Percentiles rank a stretch among this genome's conserved stretches.
Evolutionary conservation across 768 basidiomycete species (phyloP).

Genomic region (Kwoniella sp.): DNA sequence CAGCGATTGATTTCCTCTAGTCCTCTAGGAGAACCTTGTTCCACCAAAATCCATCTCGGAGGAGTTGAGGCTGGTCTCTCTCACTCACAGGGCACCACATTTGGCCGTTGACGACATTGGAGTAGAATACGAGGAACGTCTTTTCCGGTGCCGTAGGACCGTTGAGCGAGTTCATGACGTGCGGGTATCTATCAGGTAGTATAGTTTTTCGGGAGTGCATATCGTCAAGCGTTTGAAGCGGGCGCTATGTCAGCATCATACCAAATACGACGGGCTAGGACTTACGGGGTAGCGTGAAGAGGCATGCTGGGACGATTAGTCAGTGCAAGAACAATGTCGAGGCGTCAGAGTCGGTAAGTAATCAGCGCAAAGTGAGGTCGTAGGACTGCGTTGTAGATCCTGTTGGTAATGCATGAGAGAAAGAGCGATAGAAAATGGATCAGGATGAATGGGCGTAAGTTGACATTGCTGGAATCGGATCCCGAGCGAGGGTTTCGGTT

Average conservation of each 20-base stretch:
- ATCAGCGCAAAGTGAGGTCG: too few relatives aligned
- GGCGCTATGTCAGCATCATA: not conserved
- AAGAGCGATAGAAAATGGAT: not conserved
- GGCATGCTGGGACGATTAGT: slow-evolving; percentile 26
- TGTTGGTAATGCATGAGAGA: not conserved
- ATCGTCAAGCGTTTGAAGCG: not conserved
- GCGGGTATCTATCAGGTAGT: slow-evolving; percentile 44
- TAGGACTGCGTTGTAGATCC: too few relatives aligned
- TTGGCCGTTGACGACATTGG: slow-evolving; percentile 47
- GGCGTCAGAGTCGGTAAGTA: too few relatives aligned
- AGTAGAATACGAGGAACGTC: slow-evolving; percentile 55
- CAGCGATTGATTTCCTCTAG: too few relatives aligned
- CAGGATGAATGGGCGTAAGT: not conserved
- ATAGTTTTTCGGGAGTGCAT: not conserved
- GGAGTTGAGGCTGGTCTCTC: not conserved
- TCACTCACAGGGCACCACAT: slow-evolving; percentile 56
- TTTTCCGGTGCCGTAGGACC: slow-evolving; percentile 45
- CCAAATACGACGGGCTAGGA: too few relatives aligned
- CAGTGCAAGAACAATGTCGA: too few relatives aligned
- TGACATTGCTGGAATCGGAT: not conserved
- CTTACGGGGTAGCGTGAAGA: slow-evolving; percentile 34
- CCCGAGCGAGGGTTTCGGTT: too few relatives aligned
- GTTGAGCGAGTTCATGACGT: slow-evolving; percentile 49
- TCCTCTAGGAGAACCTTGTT: not conserved
- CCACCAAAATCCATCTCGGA: too few relatives aligned